These are phyloP conservation scores for Nevesoporus exiguus DNA, from an alignment of 768 basidiomycete genomes.

Conservation along the genomic window DNA sequence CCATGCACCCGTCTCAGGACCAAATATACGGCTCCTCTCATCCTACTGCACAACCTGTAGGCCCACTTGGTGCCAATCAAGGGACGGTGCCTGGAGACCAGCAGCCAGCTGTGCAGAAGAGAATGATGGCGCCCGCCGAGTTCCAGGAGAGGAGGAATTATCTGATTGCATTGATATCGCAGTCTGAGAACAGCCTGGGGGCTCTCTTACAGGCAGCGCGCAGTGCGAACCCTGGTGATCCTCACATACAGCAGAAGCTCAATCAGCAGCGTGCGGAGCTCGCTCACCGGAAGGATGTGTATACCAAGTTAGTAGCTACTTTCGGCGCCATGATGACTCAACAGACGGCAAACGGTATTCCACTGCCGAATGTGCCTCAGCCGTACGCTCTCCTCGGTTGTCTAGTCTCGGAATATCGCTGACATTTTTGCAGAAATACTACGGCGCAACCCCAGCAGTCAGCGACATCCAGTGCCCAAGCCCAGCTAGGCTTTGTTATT, in stretches of 20 bases:
- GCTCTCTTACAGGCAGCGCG: constrained; percentile 9
- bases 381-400: constrained; percentile 30
- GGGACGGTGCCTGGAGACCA: constrained; percentile 20
- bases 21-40: constrained; percentile 52
- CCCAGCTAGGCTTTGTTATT: constrained; percentile 20
- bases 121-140: constrained; percentile 17
- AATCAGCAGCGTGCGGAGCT: constrained; percentile 20
- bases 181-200: constrained; percentile 13
- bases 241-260: constrained; percentile 14
- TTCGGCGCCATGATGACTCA: constrained; percentile 24
- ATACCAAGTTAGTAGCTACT: constrained; percentile 35
- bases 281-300: constrained; percentile 37
- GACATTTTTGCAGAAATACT: constrained; percentile 16
- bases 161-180: constrained; percentile 9
- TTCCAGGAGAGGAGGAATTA: constrained; percentile 21
- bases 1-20: constrained; percentile 38
- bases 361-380: constrained; percentile 26
- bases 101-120: constrained; percentile 27
- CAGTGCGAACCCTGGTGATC: constrained; percentile 19
- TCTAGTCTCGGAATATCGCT: background rate
- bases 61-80: constrained; percentile 18
- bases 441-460: constrained; percentile 15
- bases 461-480: constrained; percentile 12
- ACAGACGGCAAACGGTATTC: constrained; percentile 22
- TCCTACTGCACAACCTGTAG: constrained; percentile 23